Base-by-base conservation (phyloP, 441 rosid species). In the Pelargonium fulgidum region DNA sequence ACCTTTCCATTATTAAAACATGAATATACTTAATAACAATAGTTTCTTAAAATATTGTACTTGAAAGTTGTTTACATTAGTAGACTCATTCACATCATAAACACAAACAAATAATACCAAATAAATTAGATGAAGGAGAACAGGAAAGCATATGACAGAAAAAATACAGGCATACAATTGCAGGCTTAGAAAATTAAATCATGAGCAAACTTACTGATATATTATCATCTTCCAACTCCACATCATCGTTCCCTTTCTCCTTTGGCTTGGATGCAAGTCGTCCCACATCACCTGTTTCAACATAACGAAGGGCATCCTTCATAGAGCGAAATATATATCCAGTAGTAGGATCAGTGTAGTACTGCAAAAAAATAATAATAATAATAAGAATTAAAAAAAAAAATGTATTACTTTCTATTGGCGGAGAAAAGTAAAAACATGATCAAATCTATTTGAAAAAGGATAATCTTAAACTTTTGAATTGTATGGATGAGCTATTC, bases 241-340 rank as follows among this genome's bases (percentile, higher is more conserved):
- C 79, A 64, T 82, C 78, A 22, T 73, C 56, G 29, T 62, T 71
- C 65, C 65, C 69, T 17, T 58, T 83, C 52, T 79, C 90, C 68
- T 81, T 88, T 42, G 84, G 72, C 70, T 82, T 89, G 76, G 78
- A 77, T 0, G 94, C 93, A 74, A 80, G 80, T 74, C 67, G 80
- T 70, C 98, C 91, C 63, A 79, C 33, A 33, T 79, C 77, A 3
- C 94, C 97, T 42, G 91, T 90, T 67, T 83, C 81, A 75, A 86
- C 79, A 81, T 86, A 93, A 29, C 89, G 85, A 80, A 72, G 79
- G 13, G 89, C 96, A 54, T 81, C 91, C 82, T 73, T 93, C 87
- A 91, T 85, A 22, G 97, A 93, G 48, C 85, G 89, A 77, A 93
- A 89, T 69, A 82, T 76, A 81, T 82, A 89, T 73, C 84, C 92